Percentiles rank a stretch among this genome's conserved stretches.
These are phyloP conservation scores for Xerocomus minutiporus DNA, from an alignment of 1,284 basidiomycete genomes.

Conservation along the genomic window DNA sequence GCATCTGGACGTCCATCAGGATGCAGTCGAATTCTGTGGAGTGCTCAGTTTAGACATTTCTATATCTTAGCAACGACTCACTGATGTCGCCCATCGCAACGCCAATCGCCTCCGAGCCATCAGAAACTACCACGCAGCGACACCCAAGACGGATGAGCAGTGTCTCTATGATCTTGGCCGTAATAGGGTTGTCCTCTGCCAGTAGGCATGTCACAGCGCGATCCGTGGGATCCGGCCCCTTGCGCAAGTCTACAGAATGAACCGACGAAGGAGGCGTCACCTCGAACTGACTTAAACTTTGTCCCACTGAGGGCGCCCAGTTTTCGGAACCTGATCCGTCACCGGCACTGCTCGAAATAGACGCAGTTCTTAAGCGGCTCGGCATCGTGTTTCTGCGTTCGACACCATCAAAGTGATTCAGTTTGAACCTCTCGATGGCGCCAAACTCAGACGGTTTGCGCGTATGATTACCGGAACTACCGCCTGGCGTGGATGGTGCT, in stretches of 20 bases:
- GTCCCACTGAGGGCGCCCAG: conserved; percentile 59
- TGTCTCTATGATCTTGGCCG: conserved; percentile 93
- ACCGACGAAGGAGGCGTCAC: conserved; percentile 72
- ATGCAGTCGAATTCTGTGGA: conserved; percentile 79
- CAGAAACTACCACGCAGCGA: conserved; percentile 88
- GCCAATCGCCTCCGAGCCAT: conserved; percentile 95
- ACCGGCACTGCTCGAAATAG: conserved; percentile 68
- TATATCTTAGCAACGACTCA: conserved; percentile 41
- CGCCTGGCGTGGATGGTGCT: conserved; percentile 68
- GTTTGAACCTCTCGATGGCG: conserved; percentile 81
- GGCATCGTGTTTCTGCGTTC: conserved; percentile 85
- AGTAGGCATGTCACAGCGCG: conserved; percentile 86
- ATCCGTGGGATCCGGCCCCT: conserved; percentile 66
- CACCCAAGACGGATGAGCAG: conserved; percentile 89
- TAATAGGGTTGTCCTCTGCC: conserved; percentile 97
- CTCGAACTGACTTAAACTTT: conserved; percentile 50
- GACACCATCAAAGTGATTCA: conserved; percentile 67
- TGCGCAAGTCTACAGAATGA: conserved; percentile 69
- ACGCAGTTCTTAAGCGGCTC: conserved; percentile 82
- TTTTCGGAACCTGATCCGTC: conserved; percentile 74
- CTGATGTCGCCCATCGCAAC: conserved; percentile 96
- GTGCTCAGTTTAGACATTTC: conserved; percentile 14
- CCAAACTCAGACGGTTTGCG: conserved; percentile 84
- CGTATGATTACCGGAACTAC: conserved; percentile 50
- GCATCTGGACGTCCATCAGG: conserved; percentile 88